Evolutionary conservation across 331 rosid species (phyloP), one percentile per base, ranked within the genome.

Genomic region (Spiraea crenata): DNA sequence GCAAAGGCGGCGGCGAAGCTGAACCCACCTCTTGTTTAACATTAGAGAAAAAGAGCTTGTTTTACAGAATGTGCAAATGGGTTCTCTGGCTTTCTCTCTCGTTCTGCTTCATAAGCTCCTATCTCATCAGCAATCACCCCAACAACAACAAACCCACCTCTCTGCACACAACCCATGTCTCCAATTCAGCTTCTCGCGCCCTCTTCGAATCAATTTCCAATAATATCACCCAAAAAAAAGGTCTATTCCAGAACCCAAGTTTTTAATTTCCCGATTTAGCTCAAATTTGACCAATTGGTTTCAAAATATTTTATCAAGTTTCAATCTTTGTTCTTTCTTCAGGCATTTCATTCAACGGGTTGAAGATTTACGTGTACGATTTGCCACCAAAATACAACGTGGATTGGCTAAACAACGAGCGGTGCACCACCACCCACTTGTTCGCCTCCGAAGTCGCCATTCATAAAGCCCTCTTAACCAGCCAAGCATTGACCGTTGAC

Each of bases 371-470:
- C 64, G 74, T 93, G 2, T 90, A 93, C 76, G 93, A 93, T 17
- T 80, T 93, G 78, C 97, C 96, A 1, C 65, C 88, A 0, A 82
- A 74, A 44, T 93, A 69, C 76, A 90, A 93, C 83, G 77, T 73
- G 7, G 90, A 86, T 31, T 93, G 97, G 97, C 80, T 88, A 6
- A 10, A 73, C 1, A 90, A 88, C 64, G 77, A 73, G 51, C 75
- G 97, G 47, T 88, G 98, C 45, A 73, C 83, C 57, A n/a, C n/a
- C n/a, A 86, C 47, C 46, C 98, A 93, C 57, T 79, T 93, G 58
- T 93, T 93, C 49, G 93, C 97, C n/a, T 77, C 98, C 0, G 97
- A 93, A 77, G 98, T 93, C 5, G 97, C 93, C 38, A 85, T 90
- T 63, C 98, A 93, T 56, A 75, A 79, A 38, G 90, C 98, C 3